A percentile compares a stretch with the other conserved stretches of the same genome.
Evolutionary conservation across 2,329 filamentous ascomycete genomes (phyloP).

Genomic region (Apiospora pterosperma): DNA sequence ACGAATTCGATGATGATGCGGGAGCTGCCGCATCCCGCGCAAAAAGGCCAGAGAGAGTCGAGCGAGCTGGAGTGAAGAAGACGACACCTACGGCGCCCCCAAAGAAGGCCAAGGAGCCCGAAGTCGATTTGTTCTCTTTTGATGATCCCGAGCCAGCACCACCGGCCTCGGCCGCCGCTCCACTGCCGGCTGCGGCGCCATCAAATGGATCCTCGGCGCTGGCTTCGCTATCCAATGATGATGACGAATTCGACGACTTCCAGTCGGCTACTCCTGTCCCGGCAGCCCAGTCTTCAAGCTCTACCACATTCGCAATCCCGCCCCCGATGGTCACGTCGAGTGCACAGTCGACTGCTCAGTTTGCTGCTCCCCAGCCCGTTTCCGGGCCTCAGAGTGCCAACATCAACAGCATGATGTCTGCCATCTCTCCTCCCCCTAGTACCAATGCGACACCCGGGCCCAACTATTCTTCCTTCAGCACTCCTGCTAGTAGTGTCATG

Average conservation of each 20-base stretch:
- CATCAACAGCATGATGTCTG: slow-evolving; percentile 78
- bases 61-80: slow-evolving; percentile 53
- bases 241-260: slow-evolving; percentile 98
- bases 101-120: slow-evolving; percentile 80
- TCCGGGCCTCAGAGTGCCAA: slow-evolving; percentile 79
- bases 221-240: slow-evolving; percentile 54
- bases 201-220: slow-evolving; percentile 44
- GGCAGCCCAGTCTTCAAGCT: slow-evolving; percentile 41
- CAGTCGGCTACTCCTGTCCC: slow-evolving; percentile 73
- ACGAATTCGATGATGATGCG: slow-evolving; percentile 84
- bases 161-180: slow-evolving; percentile 37
- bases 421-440: slow-evolving; percentile 71
- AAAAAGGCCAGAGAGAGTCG: slow-evolving; percentile 44
- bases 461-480: slow-evolving; percentile 62
- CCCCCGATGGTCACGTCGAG: slow-evolving; percentile 48
- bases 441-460: slow-evolving; percentile 51
- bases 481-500: slow-evolving; percentile 39
- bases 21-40: slow-evolving; percentile 50
- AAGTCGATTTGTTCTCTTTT: slow-evolving; percentile 89
- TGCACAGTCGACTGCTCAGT: slow-evolving; percentile 59
- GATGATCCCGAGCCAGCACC: slow-evolving; percentile 66
- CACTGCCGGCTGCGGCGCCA: slow-evolving; percentile 37
- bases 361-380: slow-evolving; percentile 79
- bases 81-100: slow-evolving; percentile 49
- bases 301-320: slow-evolving; percentile 40